Percentiles rank a stretch among this genome's conserved stretches.
phyloP scores from a whole-genome alignment of 768 basidiomycete genomes.

The Pholiota microspora region DNA sequence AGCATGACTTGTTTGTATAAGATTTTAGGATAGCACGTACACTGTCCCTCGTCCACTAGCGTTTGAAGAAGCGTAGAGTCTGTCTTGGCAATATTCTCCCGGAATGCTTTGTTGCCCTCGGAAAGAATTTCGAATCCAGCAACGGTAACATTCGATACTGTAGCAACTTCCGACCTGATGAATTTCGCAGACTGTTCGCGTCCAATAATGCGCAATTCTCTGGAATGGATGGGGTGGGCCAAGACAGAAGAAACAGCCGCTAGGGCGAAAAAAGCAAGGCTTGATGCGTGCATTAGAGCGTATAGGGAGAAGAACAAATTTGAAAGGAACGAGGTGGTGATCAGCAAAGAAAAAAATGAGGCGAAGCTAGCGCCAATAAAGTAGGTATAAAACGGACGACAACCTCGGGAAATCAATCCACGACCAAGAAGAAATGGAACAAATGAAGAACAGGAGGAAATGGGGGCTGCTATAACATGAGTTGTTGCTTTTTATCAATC shows the following conservation, averaged over 20 bases:
- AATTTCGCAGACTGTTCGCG: slow-evolving; percentile 13
- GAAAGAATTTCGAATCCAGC: slow-evolving; percentile 26
- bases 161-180: slow-evolving; percentile 5
- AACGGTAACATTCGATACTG: background rate
- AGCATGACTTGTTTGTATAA: background rate
- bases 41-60: slow-evolving; percentile 32
- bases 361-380: slow-evolving; percentile 21
- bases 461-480: background rate
- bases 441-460: slow-evolving; percentile 7
- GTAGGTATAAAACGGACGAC: slow-evolving; percentile 7
- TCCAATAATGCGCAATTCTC: slow-evolving; percentile 19
- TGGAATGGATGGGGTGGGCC: slow-evolving; percentile 18
- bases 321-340: slow-evolving; percentile 5
- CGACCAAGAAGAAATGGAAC: slow-evolving; percentile 4
- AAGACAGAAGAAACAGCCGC: slow-evolving; percentile 15
- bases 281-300: slow-evolving; percentile 15
- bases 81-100: slow-evolving; percentile 19
- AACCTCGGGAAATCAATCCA: slow-evolving; percentile 9
- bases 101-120: slow-evolving; percentile 32
- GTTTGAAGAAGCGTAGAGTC: slow-evolving; percentile 28
- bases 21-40: slow-evolving; percentile 19
- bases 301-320: slow-evolving; percentile 5
- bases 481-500: background rate
- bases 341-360: slow-evolving; percentile 9
- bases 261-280: slow-evolving; percentile 13